A percentile compares a stretch with the other conserved stretches of the same genome.
These are phyloP conservation scores for Starmerella ratchasimensis DNA, from an alignment of 805 yeast genomes.

Conservation along the genomic window DNA sequence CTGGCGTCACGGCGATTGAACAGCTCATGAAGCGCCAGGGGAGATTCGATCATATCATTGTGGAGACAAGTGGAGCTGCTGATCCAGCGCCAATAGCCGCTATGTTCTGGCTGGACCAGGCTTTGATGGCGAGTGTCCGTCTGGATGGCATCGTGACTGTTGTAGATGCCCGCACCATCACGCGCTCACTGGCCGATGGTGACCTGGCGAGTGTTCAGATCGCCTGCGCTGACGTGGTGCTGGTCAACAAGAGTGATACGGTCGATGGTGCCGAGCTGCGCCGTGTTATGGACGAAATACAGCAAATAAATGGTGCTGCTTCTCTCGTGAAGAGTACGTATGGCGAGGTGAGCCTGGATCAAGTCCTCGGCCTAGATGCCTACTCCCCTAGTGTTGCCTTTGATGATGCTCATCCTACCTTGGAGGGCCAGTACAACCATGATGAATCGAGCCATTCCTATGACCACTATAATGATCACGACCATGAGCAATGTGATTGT, in stretches of 20 bases:
- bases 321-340: conserved; percentile 53
- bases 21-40: conserved; percentile 51
- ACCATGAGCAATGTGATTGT: conserved; percentile 5
- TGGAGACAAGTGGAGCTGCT: conserved; percentile 93
- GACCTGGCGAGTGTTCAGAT: conserved; percentile 74
- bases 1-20: conserved; percentile 90
- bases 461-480: conserved; percentile 2
- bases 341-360: conserved; percentile 54
- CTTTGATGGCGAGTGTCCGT: conserved; percentile 65
- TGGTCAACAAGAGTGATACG: conserved; percentile 67
- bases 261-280: conserved; percentile 24
- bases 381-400: conserved; percentile 29
- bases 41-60: conserved; percentile 72
- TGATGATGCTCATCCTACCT: background rate
- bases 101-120: conserved; percentile 97
- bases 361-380: conserved; percentile 63
- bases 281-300: conserved; percentile 31
- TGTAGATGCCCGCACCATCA: conserved; percentile 51
- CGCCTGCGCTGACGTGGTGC: conserved; percentile 72
- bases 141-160: conserved; percentile 89
- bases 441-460: background rate
- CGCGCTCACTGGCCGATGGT: conserved; percentile 48
- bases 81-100: conserved; percentile 95
- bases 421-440: background rate
- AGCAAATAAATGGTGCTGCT: conserved; percentile 51